Conservation (phyloP, 192 early-diverging fungal genomes). For the Rhizophagus sp. region DNA sequence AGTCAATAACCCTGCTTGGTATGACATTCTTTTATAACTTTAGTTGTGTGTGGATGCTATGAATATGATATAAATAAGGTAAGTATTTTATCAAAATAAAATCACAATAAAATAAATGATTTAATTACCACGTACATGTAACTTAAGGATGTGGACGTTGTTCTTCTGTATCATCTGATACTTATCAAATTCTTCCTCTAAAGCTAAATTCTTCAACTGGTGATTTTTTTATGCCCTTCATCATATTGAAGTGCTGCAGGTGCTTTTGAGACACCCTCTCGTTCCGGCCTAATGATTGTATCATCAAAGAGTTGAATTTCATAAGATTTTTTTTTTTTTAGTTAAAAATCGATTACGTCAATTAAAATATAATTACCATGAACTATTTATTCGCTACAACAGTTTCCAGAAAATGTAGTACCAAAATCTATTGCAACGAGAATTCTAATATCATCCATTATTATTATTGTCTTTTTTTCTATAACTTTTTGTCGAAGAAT, state of each 20-base stretch:
- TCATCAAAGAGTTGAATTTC: neutral
- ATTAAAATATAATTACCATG: neutral
- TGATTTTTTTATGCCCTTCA: neutral
- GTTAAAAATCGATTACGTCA: neutral
- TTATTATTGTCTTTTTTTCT: neutral
- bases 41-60: slow-evolving; percentile 7
- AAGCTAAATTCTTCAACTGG: neutral
- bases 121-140: slow-evolving; percentile 2
- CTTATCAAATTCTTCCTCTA: slow-evolving; percentile 8
- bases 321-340: neutral
- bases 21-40: slow-evolving; percentile 2
- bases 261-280: neutral
- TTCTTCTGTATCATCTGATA: neutral
- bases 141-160: slow-evolving; percentile 19
- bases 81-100: neutral
- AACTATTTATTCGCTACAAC: neutral
- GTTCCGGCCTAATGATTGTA: neutral
- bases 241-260: slow-evolving; percentile 28
- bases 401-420: neutral
- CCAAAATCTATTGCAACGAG: slow-evolving; percentile 14
- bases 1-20: neutral
- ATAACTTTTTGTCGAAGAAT: too few relatives aligned
- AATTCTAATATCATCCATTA: neutral
- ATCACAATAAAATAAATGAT: neutral
- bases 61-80: neutral